Evolutionary conservation across 441 rosid genomes (phyloP).

Genomic region (Cnidoscolus chayamansa): DNA sequence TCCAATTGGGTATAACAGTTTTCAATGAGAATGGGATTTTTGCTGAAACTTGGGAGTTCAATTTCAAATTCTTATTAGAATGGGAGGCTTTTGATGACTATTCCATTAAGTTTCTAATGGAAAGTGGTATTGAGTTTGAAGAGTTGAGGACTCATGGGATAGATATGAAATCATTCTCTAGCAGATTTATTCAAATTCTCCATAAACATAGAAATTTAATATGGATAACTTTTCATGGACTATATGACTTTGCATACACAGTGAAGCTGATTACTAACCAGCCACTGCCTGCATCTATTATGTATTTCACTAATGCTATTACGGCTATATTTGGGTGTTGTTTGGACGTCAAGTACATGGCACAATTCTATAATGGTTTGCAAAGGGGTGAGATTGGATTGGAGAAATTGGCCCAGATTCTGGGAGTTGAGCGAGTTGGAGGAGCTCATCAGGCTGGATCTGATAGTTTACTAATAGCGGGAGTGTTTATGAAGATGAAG

Average conservation of each 20-base stretch:
- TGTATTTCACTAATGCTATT: background rate
- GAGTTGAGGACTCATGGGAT: background rate
- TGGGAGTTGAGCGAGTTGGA: constrained; percentile 5
- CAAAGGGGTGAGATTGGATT: constrained; percentile 5
- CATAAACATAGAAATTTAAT: background rate
- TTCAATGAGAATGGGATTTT: too few relatives aligned
- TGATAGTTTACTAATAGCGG: constrained; percentile 9
- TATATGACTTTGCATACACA: constrained; percentile 9
- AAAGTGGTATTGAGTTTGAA: background rate
- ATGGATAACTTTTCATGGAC: constrained; percentile 16
- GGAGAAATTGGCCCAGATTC: constrained; percentile 6
- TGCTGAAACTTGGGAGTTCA: background rate
- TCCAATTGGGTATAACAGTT: too few relatives aligned
- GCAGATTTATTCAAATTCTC: background rate
- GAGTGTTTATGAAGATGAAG: background rate
- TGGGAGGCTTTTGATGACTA: background rate
- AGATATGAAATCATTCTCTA: background rate
- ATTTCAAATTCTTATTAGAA: background rate
- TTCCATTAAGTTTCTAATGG: background rate
- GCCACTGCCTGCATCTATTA: background rate
- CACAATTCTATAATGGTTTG: constrained; percentile 1
- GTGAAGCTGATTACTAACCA: background rate
- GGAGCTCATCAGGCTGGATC: constrained; percentile 20
- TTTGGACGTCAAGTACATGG: constrained; percentile 9
- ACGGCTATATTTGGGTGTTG: background rate